phyloP scores from a whole-genome alignment of 305 asterid genomes.

The Solanum hybrid region DNA sequence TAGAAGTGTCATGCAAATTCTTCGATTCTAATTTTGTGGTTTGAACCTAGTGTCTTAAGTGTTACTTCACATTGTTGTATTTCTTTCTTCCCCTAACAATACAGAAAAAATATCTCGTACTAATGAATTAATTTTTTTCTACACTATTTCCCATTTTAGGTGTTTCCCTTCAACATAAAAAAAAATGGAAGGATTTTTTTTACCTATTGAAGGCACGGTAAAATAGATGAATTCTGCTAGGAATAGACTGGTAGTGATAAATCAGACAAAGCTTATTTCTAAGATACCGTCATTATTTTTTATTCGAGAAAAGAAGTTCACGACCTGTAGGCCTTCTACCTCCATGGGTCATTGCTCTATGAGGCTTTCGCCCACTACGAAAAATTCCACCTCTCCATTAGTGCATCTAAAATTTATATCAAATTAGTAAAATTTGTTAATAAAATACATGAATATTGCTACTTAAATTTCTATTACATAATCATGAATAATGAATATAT shows the following conservation, averaged over 20 bases:
- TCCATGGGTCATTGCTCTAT: neutral
- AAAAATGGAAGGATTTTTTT: neutral
- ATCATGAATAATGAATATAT: no score
- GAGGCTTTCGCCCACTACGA: neutral
- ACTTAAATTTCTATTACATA: no score
- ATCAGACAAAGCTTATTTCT: neutral
- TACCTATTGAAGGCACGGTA: neutral
- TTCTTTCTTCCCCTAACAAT: neutral
- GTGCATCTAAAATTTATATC: neutral
- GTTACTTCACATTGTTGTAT: neutral
- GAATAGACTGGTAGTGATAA: neutral
- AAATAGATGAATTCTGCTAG: neutral
- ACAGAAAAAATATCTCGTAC: neutral
- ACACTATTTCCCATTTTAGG: neutral
- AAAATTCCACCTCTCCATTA: neutral
- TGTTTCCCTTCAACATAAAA: neutral
- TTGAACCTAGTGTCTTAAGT: neutral
- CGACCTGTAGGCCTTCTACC: neutral
- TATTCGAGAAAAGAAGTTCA: neutral
- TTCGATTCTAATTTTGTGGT: neutral
- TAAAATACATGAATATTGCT: no score
- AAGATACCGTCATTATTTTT: neutral
- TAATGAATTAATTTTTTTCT: neutral
- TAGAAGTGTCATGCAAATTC: neutral
- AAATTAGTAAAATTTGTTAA: neutral